A percentile compares a stretch with the other conserved stretches of the same genome.
phyloP scores from a whole-genome alignment of 176 grass and related monocot genomes.

The Thalia dealbata region DNA sequence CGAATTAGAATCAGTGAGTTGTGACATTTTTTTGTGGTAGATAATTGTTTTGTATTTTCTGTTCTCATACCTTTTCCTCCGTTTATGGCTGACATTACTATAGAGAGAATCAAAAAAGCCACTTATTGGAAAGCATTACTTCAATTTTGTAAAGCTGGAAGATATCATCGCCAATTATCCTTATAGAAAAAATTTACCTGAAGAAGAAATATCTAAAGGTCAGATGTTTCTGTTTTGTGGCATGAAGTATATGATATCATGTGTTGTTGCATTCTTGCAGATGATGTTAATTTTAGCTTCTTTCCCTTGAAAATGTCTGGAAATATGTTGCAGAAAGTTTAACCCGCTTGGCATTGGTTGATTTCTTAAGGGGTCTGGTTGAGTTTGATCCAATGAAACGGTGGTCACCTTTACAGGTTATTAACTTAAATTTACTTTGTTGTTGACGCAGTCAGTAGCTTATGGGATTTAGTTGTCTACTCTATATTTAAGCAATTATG shows the following conservation, averaged over 20 bases:
- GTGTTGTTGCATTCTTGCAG: neutral
- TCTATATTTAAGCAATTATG: slow-evolving; percentile 15
- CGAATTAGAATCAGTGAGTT: slow-evolving; percentile 76
- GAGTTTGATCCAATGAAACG: slow-evolving; percentile 94
- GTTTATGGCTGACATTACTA: slow-evolving; percentile 14
- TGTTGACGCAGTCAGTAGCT: neutral
- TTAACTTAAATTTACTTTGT: slow-evolving; percentile 7
- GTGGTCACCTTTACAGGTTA: slow-evolving; percentile 95
- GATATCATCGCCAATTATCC: slow-evolving; percentile 75
- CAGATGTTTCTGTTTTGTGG: slow-evolving; percentile 21
- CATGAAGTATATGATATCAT: slow-evolving; percentile 1
- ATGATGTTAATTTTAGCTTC: neutral
- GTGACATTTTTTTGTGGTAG: slow-evolving; percentile 10
- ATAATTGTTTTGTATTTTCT: slow-evolving; percentile 9
- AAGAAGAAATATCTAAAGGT: slow-evolving; percentile 59
- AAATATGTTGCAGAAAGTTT: slow-evolving; percentile 38
- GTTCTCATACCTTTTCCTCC: slow-evolving; percentile 21
- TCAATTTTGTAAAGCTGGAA: slow-evolving; percentile 72
- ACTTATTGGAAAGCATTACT: slow-evolving; percentile 78
- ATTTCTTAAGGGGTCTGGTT: slow-evolving; percentile 96
- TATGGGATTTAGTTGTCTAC: neutral
- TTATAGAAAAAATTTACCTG: slow-evolving; percentile 58
- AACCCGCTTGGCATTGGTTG: slow-evolving; percentile 72
- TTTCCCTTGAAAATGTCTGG: slow-evolving; percentile 4
- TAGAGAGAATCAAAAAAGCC: slow-evolving; percentile 81